A percentile compares a stretch with the other conserved stretches of the same genome.
Conservation (phyloP, 495 filamentous ascomycete genomes). For the Bombardia bombarda region DNA sequence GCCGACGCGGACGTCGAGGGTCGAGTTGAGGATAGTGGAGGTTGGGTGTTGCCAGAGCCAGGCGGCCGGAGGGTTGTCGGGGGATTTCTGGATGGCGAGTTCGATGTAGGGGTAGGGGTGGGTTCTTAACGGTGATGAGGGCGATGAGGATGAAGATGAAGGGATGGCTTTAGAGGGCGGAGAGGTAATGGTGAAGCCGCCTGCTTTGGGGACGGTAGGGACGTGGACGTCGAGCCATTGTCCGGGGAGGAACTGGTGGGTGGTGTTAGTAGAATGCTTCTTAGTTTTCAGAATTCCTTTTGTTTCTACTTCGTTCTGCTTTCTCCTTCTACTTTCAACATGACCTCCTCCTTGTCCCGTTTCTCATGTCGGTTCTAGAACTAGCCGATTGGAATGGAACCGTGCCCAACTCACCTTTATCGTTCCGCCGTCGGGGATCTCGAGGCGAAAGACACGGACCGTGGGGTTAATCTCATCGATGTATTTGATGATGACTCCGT, state of each 20-base stretch:
- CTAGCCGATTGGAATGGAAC: background rate
- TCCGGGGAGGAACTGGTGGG: slow-evolving; percentile 63
- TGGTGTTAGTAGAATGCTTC: background rate
- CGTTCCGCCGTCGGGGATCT: slow-evolving; percentile 14
- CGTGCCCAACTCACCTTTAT: slow-evolving; percentile 14
- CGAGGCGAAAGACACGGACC: slow-evolving; percentile 33
- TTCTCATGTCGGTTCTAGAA: background rate
- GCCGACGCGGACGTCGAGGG: slow-evolving; percentile 62
- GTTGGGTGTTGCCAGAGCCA: slow-evolving; percentile 59
- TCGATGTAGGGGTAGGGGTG: slow-evolving; percentile 8
- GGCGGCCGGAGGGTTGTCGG: slow-evolving; percentile 44
- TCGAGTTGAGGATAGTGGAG: slow-evolving; percentile 45
- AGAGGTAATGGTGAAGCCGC: slow-evolving; percentile 85
- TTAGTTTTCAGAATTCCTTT: background rate
- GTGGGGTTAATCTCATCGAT: slow-evolving; percentile 26
- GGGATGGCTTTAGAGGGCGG: slow-evolving; percentile 37
- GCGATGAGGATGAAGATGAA: background rate
- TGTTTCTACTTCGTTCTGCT: too few relatives aligned
- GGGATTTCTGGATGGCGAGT: slow-evolving; percentile 22
- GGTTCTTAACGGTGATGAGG: background rate
- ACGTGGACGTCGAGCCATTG: slow-evolving; percentile 88
- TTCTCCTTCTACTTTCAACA: too few relatives aligned
- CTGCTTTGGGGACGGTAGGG: slow-evolving; percentile 56
- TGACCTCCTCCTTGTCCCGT: too few relatives aligned
- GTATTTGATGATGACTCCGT: slow-evolving; percentile 25